These are phyloP conservation scores for Pelargonium fulgidum DNA, from an alignment of 441 rosid species.

Conservation along the genomic window DNA sequence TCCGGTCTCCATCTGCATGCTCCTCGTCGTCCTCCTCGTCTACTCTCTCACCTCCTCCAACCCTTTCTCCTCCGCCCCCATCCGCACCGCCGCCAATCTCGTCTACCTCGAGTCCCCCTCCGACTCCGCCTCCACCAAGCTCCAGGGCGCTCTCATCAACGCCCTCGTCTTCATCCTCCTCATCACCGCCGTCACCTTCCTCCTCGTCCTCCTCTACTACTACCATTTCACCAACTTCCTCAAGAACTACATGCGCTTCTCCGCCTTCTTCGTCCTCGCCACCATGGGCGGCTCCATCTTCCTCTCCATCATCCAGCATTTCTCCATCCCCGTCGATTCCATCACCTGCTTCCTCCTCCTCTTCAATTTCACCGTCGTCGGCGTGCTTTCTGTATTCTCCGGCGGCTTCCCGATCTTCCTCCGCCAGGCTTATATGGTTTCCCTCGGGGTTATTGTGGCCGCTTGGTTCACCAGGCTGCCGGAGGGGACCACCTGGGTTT, in stretches of 20 bases:
- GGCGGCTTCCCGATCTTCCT: conserved; percentile 65
- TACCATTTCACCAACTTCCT: conserved; percentile 82
- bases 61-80: conserved; percentile 43
- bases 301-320: conserved; percentile 70
- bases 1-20: conserved; percentile 90
- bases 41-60: conserved; percentile 66
- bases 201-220: conserved; percentile 79
- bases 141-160: conserved; percentile 75
- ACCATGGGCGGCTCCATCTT: conserved; percentile 89
- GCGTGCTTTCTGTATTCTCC: conserved; percentile 69
- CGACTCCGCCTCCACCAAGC: conserved; percentile 63
- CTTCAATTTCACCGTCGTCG: conserved; percentile 77
- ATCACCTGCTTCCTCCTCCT: conserved; percentile 61
- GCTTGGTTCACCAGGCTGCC: conserved; percentile 90
- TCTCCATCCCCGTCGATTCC: conserved; percentile 73
- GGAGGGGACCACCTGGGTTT: conserved; percentile 92
- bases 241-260: conserved; percentile 92
- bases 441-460: conserved; percentile 75
- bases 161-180: conserved; percentile 75
- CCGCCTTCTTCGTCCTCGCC: conserved; percentile 76
- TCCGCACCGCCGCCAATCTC: conserved; percentile 89
- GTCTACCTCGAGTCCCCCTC: conserved; percentile 79
- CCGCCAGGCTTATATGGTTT: conserved; percentile 87
- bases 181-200: conserved; percentile 67
- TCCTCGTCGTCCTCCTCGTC: conserved; percentile 81